Base-by-base conservation (phyloP, 176 grass and related monocot species). In the Musa schizocarpa region DNA sequence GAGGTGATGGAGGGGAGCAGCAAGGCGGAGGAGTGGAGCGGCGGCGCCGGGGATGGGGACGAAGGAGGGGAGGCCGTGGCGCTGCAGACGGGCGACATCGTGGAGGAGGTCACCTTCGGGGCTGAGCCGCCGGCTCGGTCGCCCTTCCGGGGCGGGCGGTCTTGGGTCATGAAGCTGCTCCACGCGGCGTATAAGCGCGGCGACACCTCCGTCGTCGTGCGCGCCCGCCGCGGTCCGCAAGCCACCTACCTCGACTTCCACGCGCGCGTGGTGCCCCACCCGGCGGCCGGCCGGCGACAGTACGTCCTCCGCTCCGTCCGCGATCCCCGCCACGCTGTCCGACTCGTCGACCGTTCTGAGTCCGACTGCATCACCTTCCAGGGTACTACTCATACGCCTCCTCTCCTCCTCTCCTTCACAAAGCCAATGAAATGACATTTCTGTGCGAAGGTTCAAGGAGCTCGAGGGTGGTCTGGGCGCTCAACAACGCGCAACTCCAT, bases 361-460 rank as follows among this genome's bases (percentile, higher is more conserved):
- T 80, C 84, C 73, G 96, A 99, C 78, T 99, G 96, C 96, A 82
- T 95, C 76, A 88, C 85, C 70, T 80, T 95, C 23, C 89, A 92
- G 83, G 96, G 96, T 34, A 62, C 62, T 63, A 25, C 34, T 43
- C 34, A 6, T 5, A 43, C 10, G 17, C 17, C 68, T 52, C 1
- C 17, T 71, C 9, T 2, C 10, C 34, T 61, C 12, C 9, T 77
- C 53, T 71, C 48, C 22, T 65, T 21, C 48, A 43, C 34, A 43
- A 43, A 43, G 3, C 13, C 43, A 19, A 6, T 2, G 54, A 69
- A 43, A 79, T 53, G 53, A 9, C 50, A 19, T 63, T 74, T 69
- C 71, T 52, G 71, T 34, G 27, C 51, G 58, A 74, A 93, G 90
- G 85, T 48, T 79, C 80, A 8, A 92, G 82, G 81, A 89, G 81